phyloP scores from a whole-genome alignment of 768 basidiomycete genomes.

The Dioszegia crocea region DNA sequence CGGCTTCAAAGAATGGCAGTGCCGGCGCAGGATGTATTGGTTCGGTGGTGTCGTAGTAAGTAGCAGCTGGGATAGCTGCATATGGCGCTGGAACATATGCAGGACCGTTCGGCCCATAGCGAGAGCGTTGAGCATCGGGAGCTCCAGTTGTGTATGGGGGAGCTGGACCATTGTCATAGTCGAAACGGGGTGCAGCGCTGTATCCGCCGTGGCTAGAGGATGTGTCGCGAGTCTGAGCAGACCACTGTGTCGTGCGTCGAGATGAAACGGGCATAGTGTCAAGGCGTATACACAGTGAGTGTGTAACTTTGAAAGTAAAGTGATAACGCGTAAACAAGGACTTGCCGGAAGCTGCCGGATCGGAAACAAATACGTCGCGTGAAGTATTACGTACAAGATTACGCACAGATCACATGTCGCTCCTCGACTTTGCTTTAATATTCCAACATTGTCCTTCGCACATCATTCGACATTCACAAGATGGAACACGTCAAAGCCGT shows the following conservation, averaged over 20 bases:
- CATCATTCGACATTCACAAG: not conserved
- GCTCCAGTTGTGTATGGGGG: not conserved
- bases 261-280: constrained; percentile 1
- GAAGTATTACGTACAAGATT: not conserved
- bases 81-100: not conserved
- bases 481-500: constrained; percentile 7
- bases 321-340: too few species aligned
- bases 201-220: not conserved
- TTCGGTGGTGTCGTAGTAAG: too few species aligned
- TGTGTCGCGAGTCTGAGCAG: not conserved
- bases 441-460: not conserved
- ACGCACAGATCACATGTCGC: too few species aligned
- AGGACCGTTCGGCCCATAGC: constrained; percentile 9
- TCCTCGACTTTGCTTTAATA: not conserved
- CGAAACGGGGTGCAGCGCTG: not conserved
- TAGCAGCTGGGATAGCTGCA: not conserved
- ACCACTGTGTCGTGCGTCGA: not conserved
- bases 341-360: not conserved
- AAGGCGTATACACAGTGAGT: not conserved
- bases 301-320: too few species aligned
- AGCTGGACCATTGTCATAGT: not conserved
- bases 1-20: constrained; percentile 37
- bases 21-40: not conserved
- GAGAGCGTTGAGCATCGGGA: not conserved
- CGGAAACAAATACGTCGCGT: not conserved